Conservation (phyloP, 1,139 yeast genomes). For the Hansenula lynferdii region DNA sequence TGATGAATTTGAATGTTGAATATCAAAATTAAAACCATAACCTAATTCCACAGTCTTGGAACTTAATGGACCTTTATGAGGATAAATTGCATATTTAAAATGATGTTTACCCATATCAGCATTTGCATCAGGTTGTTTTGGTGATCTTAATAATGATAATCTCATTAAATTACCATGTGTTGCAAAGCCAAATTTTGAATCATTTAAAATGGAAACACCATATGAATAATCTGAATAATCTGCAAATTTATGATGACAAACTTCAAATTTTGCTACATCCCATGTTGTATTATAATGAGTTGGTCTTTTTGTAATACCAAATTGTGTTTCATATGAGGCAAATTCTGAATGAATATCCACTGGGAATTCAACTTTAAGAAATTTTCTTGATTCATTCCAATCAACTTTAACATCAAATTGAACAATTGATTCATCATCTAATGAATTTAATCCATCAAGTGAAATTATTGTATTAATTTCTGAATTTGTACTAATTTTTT, state of each 20-base stretch:
- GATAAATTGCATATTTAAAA: conserved; percentile 79
- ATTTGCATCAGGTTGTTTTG: conserved; percentile 86
- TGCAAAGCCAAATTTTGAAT: conserved; percentile 86
- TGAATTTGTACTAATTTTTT: conserved; percentile 51
- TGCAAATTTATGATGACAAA: conserved; percentile 90
- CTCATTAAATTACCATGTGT: conserved; percentile 89
- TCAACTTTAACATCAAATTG: conserved; percentile 66
- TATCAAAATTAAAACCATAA: conserved; percentile 70
- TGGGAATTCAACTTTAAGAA: conserved; percentile 92
- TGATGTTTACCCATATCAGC: conserved; percentile 91
- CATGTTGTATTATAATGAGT: conserved; percentile 92
- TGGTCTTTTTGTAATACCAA: conserved; percentile 85
- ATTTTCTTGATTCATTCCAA: conserved; percentile 87
- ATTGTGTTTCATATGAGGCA: conserved; percentile 91
- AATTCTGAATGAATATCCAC: conserved; percentile 70
- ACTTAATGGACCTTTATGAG: conserved; percentile 68
- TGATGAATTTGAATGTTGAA: conserved; percentile 12
- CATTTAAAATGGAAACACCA: conserved; percentile 85
- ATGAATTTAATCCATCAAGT: conserved; percentile 46
- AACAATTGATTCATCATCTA: conserved; percentile 30
- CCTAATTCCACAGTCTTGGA: conserved; percentile 68
- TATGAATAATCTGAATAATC: conserved; percentile 82
- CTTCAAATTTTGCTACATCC: conserved; percentile 97
- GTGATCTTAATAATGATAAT: conserved; percentile 73
- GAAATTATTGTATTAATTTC: conserved; percentile 68